Evolutionary conservation across 129 eudicot genomes (phyloP).

Genomic region (Saposhnikovia divaricata): DNA sequence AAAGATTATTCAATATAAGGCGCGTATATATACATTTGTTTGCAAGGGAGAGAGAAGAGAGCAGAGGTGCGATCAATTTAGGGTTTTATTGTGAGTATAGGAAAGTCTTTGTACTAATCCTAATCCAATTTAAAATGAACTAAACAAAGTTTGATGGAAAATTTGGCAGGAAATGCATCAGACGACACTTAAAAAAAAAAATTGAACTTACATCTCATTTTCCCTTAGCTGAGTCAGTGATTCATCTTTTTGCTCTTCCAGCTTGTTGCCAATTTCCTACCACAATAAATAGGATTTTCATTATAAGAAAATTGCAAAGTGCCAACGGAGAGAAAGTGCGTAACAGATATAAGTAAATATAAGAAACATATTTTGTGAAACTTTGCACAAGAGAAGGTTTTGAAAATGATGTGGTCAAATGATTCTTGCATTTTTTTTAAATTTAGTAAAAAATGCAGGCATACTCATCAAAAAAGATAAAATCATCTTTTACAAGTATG

Average conservation of each 20-base stretch:
- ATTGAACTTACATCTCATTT: conserved; percentile 62
- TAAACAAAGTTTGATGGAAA: too few species aligned
- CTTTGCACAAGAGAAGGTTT: not conserved
- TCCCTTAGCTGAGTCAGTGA: conserved; percentile 77
- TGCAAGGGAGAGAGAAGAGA: not conserved
- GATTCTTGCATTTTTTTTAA: not conserved
- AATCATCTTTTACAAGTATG: not conserved
- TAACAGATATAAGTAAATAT: not conserved
- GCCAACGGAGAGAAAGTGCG: not conserved
- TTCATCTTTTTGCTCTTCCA: conserved; percentile 93
- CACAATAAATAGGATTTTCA: conserved; percentile 3
- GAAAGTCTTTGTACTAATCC: not conserved
- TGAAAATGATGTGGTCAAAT: not conserved
- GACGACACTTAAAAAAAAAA: too few species aligned
- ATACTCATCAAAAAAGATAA: not conserved
- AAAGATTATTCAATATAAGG: too few species aligned
- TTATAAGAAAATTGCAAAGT: not conserved
- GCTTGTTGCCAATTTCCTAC: conserved; percentile 82
- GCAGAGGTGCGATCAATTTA: not conserved
- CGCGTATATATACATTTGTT: too few species aligned
- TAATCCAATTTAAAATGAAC: not conserved
- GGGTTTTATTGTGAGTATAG: not conserved
- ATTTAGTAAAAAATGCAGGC: not conserved
- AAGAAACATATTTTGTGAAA: not conserved
- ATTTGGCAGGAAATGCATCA: not conserved